Base-by-base conservation (phyloP, 306 rosid species). In the Crotalaria pallida region DNA sequence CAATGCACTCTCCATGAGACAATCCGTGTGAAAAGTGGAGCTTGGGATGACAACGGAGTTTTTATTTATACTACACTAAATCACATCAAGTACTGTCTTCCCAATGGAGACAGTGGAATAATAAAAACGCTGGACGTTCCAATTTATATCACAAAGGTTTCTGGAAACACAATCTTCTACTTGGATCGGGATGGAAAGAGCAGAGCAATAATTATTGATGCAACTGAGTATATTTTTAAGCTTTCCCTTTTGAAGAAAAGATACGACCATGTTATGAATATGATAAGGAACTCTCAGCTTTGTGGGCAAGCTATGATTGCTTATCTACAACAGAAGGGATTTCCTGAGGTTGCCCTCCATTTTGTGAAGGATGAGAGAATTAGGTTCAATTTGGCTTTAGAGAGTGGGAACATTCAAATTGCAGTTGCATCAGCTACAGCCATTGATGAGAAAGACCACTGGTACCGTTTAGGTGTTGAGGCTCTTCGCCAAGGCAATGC, bases 401-500 rank as follows among this genome's bases (percentile, higher is more conserved):
- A 90, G 83, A 92, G 98, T 81, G 98, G 98, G 62, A 92, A 90
- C 82, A 89, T n/a, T n/a, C n/a, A n/a, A n/a, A n/a, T n/a, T n/a
- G n/a, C n/a, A n/a, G n/a, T n/a, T n/a, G n/a, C n/a, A 67, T 88
- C 98, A 15, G 96, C 98, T 34, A 92, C 98, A 44, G 87, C 96
- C 49, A 88, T 90, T 34, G 98, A 92, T 77, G 96, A 89, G 80
- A 92, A 92, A 84, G 98, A 92, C 77, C 84, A 84, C 80, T 92
- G 98, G 98, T 92, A 90, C 48, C 86, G 85, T 22, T 85, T 92
- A 77, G 98, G 98, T 11, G 91, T 92, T 44, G 98, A 90, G 83
- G 98, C 96, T 69, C 96, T 92, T 82, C 96, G 98, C 23, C 98
- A 92, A 72, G 98, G 98, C 51, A 92, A 92, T 81, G 84, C 93